phyloP scores from a whole-genome alignment of 371 early-diverging fungal species.

The Mortierella sp. region DNA sequence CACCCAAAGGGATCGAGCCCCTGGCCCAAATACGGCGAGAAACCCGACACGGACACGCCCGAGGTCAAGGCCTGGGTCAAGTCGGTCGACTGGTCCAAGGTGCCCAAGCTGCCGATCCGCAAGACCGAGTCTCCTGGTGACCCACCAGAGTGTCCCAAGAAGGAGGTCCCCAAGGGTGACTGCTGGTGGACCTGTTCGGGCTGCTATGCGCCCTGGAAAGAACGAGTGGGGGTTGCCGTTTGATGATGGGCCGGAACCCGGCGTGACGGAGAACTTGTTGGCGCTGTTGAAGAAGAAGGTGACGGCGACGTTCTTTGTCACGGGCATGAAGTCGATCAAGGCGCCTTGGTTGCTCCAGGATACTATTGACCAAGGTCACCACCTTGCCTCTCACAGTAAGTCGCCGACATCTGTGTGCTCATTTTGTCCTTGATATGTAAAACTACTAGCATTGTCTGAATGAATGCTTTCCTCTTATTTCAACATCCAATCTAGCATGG shows the following conservation, averaged over 20 bases:
- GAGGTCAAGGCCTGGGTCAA: slow-evolving; percentile 49
- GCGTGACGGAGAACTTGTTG: slow-evolving; percentile 34
- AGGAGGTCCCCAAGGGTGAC: slow-evolving; percentile 23
- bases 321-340: slow-evolving; percentile 45
- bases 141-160: slow-evolving; percentile 48
- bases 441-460: background rate
- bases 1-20: slow-evolving; percentile 34
- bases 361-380: slow-evolving; percentile 40
- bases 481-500: slow-evolving; percentile 61
- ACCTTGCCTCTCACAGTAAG: slow-evolving; percentile 54
- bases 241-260: slow-evolving; percentile 74
- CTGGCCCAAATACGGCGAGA: slow-evolving; percentile 48
- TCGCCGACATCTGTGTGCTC: background rate
- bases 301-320: slow-evolving; percentile 53
- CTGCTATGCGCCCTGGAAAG: slow-evolving; percentile 64
- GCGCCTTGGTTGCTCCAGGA: slow-evolving; percentile 44
- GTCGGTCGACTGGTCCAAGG: slow-evolving; percentile 49
- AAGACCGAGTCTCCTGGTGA: slow-evolving; percentile 25
- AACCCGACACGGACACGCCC: slow-evolving; percentile 40
- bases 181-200: slow-evolving; percentile 72
- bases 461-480: background rate
- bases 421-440: background rate
- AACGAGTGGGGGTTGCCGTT: slow-evolving; percentile 69
- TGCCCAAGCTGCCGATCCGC: slow-evolving; percentile 48
- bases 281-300: slow-evolving; percentile 30